Evolutionary conservation across 805 yeast genomes (phyloP).

Genomic region (Candida krabiensis): DNA sequence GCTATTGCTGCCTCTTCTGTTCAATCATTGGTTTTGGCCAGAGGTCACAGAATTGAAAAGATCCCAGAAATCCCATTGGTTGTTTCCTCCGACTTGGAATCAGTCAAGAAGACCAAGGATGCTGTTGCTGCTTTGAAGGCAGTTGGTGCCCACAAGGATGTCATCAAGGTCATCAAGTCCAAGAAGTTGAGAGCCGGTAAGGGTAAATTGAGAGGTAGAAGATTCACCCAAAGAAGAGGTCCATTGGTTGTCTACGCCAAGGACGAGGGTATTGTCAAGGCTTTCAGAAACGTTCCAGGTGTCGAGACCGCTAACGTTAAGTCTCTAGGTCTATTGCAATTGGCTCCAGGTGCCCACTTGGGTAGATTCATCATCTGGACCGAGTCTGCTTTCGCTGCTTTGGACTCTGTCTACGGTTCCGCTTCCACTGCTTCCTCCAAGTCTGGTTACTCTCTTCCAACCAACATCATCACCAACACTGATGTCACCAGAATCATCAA

Average conservation of each 20-base stretch:
- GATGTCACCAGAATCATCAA: slow-evolving; percentile 96
- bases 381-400: slow-evolving; percentile 94
- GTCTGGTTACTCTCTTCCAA: slow-evolving; percentile 89
- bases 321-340: slow-evolving; percentile 92
- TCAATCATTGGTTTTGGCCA: slow-evolving; percentile 96
- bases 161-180: slow-evolving; percentile 96
- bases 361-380: slow-evolving; percentile 99
- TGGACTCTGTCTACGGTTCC: slow-evolving; percentile 97
- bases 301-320: slow-evolving; percentile 94
- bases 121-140: slow-evolving; percentile 98
- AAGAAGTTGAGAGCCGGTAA: slow-evolving; percentile 99
- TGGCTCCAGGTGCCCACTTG: slow-evolving; percentile 99
- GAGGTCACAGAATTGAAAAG: slow-evolving; percentile 99
- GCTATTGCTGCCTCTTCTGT: slow-evolving; percentile 99
- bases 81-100: slow-evolving; percentile 89
- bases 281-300: slow-evolving; percentile 99
- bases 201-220: slow-evolving; percentile 99
- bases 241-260: slow-evolving; percentile 97
- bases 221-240: slow-evolving; percentile 99
- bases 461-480: slow-evolving; percentile 91
- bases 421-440: slow-evolving; percentile 81
- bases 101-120: slow-evolving; percentile 94
- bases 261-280: slow-evolving; percentile 97
- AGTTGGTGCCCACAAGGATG: slow-evolving; percentile 98
- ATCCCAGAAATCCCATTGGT: slow-evolving; percentile 98